Evolutionary conservation across 805 yeast species (phyloP).

Genomic region (Starmerella stigmatis): DNA sequence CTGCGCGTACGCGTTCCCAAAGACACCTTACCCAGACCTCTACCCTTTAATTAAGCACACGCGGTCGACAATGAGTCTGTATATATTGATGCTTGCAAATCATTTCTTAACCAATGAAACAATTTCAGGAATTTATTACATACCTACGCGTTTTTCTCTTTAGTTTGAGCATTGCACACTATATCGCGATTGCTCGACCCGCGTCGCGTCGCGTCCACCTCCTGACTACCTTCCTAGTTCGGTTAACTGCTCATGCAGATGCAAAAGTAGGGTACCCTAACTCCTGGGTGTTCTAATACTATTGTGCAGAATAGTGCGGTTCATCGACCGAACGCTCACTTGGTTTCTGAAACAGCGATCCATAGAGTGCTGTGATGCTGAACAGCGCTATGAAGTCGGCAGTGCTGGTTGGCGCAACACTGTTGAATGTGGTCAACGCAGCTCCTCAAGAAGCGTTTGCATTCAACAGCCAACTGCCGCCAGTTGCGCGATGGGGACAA

Average conservation of each 20-base stretch:
- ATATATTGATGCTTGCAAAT: no score
- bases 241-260: slow-evolving; percentile 2
- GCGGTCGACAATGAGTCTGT: no score
- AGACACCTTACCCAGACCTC: no score
- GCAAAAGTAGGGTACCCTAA: slow-evolving; percentile 1
- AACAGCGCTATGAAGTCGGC: slow-evolving; percentile 2
- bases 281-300: slow-evolving; percentile 2
- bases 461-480: slow-evolving; percentile 73
- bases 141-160: no score
- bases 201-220: slow-evolving; percentile 6
- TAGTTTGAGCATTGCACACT: no score
- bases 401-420: slow-evolving; percentile 5
- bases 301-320: background rate
- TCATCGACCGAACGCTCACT: background rate
- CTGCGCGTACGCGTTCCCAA: no score
- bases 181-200: no score
- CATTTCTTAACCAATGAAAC: no score
- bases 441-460: slow-evolving; percentile 58
- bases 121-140: no score
- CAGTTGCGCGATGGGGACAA: slow-evolving; percentile 65
- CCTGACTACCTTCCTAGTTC: slow-evolving; percentile 4
- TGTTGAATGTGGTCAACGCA: slow-evolving; percentile 3
- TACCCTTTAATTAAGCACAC: no score
- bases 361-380: background rate
- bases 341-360: background rate